A percentile compares a stretch with the other conserved stretches of the same genome.
Conservation (phyloP, 306 rosid species). For the Trichosanthes truncata region DNA sequence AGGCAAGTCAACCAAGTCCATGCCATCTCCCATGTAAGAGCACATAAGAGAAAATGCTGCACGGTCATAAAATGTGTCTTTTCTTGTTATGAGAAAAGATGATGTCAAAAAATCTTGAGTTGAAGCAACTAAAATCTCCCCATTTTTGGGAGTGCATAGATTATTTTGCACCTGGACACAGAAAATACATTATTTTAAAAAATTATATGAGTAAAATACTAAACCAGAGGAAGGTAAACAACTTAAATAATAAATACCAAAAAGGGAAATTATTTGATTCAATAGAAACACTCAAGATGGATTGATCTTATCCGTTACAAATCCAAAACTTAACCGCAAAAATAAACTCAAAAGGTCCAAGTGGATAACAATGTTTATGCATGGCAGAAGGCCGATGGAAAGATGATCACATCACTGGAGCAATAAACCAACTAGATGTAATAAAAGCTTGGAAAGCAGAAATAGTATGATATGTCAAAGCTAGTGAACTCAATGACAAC, state of each 20-base stretch:
- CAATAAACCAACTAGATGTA: neutral
- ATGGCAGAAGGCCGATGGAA: neutral
- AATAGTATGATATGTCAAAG: neutral
- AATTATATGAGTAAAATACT: neutral
- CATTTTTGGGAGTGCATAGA: slow-evolving; percentile 95
- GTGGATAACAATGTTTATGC: neutral
- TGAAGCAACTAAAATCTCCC: slow-evolving; percentile 94
- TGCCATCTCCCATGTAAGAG: slow-evolving; percentile 81
- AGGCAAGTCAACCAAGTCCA: slow-evolving; percentile 77
- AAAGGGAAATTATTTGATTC: neutral
- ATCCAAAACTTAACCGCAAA: neutral
- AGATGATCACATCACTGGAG: neutral
- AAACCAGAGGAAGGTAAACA: neutral
- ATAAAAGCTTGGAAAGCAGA: neutral
- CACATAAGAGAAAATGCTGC: slow-evolving; percentile 79
- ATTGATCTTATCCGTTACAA: neutral
- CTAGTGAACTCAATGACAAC: neutral
- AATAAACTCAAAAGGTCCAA: neutral
- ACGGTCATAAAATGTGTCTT: slow-evolving; percentile 95
- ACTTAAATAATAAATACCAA: neutral
- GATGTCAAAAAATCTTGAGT: slow-evolving; percentile 95
- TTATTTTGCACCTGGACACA: slow-evolving; percentile 81
- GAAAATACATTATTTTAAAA: slow-evolving; percentile 11
- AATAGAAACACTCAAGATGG: neutral
- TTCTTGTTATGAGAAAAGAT: slow-evolving; percentile 84